Percentiles rank a stretch among this genome's conserved stretches.
Conservation (phyloP, 352 stramenopile species). For the Phytophthora cryptogea region DNA sequence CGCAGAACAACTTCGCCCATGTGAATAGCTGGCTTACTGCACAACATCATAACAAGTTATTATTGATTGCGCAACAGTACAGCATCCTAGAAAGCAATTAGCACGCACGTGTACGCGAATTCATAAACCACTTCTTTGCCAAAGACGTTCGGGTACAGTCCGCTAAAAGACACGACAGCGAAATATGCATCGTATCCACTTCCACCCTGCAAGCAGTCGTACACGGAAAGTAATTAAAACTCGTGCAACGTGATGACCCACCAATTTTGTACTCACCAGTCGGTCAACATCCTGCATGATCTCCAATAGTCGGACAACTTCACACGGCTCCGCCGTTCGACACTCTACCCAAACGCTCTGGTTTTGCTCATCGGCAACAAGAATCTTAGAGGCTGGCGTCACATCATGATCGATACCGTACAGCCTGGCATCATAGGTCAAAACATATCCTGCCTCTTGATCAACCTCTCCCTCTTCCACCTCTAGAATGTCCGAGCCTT, state of each 20-base stretch:
- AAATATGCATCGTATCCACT: conserved; percentile 70
- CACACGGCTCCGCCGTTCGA: conserved; percentile 43
- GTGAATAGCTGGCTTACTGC: conserved; percentile 70
- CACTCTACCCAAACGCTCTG: conserved; percentile 83
- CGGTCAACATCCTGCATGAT: conserved; percentile 71
- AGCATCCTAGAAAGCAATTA: neutral
- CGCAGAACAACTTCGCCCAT: conserved; percentile 75
- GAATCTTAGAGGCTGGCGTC: conserved; percentile 43
- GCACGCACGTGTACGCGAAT: conserved; percentile 80
- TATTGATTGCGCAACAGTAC: neutral
- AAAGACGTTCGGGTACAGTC: conserved; percentile 79
- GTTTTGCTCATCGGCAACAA: conserved; percentile 65
- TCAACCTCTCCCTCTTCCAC: conserved; percentile 23
- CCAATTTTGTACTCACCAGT: conserved; percentile 29
- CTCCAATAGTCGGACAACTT: conserved; percentile 61
- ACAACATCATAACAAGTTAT: conserved; percentile 3
- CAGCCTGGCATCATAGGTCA: conserved; percentile 71
- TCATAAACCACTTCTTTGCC: conserved; percentile 70
- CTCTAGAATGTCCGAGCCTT: conserved; percentile 12
- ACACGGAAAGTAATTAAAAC: too few species aligned
- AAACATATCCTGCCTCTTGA: conserved; percentile 56
- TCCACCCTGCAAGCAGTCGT: conserved; percentile 43
- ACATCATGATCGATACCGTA: conserved; percentile 64
- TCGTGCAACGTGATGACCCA: neutral
- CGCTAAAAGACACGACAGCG: conserved; percentile 61